Conservation (phyloP, 2,329 filamentous ascomycete species). For the Remersonia thermophila region DNA sequence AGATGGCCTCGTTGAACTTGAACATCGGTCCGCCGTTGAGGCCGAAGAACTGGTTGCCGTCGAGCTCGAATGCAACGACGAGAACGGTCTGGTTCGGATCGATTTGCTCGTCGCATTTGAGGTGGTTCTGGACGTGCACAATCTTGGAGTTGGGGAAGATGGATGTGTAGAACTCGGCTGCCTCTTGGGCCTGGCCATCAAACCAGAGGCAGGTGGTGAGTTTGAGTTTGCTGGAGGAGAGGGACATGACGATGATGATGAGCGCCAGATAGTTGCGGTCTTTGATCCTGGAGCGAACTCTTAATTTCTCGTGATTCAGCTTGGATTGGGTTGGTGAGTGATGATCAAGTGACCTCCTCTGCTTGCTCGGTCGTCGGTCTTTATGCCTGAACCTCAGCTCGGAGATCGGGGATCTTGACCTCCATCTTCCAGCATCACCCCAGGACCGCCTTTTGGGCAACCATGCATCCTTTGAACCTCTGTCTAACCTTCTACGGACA, state of each 20-base stretch:
- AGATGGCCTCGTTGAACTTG: constrained; percentile 29
- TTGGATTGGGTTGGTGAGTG: too few species aligned
- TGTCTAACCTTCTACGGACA: too few species aligned
- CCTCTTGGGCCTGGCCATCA: constrained; percentile 28
- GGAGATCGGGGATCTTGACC: too few species aligned
- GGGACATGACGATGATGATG: background rate
- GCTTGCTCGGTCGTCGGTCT: too few species aligned
- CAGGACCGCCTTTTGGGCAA: too few species aligned
- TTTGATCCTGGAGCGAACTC: too few species aligned
- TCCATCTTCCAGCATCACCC: too few species aligned
- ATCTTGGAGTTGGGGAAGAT: constrained; percentile 30
- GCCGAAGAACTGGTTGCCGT: constrained; percentile 27
- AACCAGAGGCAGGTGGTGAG: constrained; percentile 30
- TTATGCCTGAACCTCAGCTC: too few species aligned
- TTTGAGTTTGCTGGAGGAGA: constrained; percentile 5
- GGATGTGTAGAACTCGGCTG: constrained; percentile 29
- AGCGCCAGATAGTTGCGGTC: too few species aligned
- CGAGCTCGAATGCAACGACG: constrained; percentile 27
- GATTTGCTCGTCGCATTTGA: constrained; percentile 19
- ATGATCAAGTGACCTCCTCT: background rate
- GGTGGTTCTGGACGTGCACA: constrained; percentile 21
- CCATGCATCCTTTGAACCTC: too few species aligned
- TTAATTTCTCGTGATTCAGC: too few species aligned
- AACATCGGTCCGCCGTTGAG: constrained; percentile 32
- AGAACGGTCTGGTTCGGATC: constrained; percentile 24